Evolutionary conservation across 768 basidiomycete species (phyloP), one percentile per base, ranked within the genome.

Genomic region (Punctularia strigosozonata): DNA sequence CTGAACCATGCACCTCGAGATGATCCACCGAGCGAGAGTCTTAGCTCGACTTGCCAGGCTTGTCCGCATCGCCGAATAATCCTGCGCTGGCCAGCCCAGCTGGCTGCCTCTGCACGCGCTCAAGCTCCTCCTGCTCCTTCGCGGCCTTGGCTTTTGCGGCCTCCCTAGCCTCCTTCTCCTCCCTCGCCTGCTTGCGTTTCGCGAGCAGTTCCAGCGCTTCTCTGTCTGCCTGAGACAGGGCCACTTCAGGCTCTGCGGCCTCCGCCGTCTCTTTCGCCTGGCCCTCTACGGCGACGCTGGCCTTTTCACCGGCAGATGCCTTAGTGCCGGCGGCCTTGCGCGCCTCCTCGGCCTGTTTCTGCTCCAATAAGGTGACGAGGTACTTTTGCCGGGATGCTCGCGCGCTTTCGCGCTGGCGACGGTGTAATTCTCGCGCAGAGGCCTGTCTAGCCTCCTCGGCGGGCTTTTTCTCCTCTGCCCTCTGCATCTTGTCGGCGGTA

Each of bases 1-100:
- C 6, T 28, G 28, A 28, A 8, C 25, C 6, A 19, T 20, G 42
- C 66, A 75, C 19, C 68, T 75, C 25, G 56, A 77, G 13, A 53
- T 64, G 2, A 54, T 76, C 15, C 76, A 76, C 46, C 62, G 73
- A 55, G 64, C 62, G 85, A 80, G 25, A 30, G 48, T 34, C 18
- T 24, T n/a, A 28, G 37, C 30, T 13, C 36, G n/a, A 18, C 23
- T 19, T 35, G 18, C 38, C 30, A 23, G 85, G 15, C 80, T 86
- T 69, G 73, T 75, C 14, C 68, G 63, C 38, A 66, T 70, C 14
- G 6, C 22, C 35, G 8, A 21, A 37, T 21, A 23, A 25, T 18
- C 25, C 24, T 18, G 8, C 22, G 4, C 31, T 42, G 17, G 21
- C 30, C 47, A 10, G 44, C 51, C 6, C 51, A 14, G 18, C 26